Conservation (phyloP, 192 early-diverging fungal genomes). For the Coemansia nantahalensis region DNA sequence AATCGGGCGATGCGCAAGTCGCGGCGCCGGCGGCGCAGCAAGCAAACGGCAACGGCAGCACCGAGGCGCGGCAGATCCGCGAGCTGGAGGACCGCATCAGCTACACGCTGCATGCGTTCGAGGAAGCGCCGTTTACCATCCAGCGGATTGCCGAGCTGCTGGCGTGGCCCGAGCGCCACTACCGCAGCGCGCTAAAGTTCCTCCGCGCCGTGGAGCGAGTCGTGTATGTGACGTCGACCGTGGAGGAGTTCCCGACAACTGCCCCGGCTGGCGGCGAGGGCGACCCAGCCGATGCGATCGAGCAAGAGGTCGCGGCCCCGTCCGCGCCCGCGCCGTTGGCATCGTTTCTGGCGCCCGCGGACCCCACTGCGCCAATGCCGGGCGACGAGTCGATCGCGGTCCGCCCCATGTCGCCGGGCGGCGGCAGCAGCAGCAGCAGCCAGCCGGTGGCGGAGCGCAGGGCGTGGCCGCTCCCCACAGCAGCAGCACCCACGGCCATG, state of each 20-base stretch:
- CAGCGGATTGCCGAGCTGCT: slow-evolving; percentile 49
- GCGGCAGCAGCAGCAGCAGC: no score
- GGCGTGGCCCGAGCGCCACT: slow-evolving; percentile 42
- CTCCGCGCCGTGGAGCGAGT: slow-evolving; percentile 43
- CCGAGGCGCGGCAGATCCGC: slow-evolving; percentile 10
- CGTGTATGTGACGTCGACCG: slow-evolving; percentile 48
- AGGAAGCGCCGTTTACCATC: slow-evolving; percentile 51
- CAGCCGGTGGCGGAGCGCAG: not conserved
- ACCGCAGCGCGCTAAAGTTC: slow-evolving; percentile 42
- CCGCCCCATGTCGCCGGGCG: not conserved
- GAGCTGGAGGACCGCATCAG: slow-evolving; percentile 41
- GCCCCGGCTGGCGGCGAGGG: not conserved
- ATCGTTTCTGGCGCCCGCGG: no score
- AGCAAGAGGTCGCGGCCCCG: not conserved
- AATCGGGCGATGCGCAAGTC: not conserved
- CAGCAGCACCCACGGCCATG: not conserved
- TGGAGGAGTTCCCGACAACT: slow-evolving; percentile 44
- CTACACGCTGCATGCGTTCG: slow-evolving; percentile 44
- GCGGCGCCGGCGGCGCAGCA: not conserved
- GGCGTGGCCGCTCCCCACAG: not conserved
- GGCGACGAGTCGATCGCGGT: not conserved
- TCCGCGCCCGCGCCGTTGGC: not conserved
- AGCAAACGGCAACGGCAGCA: not conserved
- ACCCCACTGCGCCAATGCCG: no score
- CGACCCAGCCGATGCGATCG: not conserved